A percentile compares a stretch with the other conserved stretches of the same genome.
phyloP scores from a whole-genome alignment of 345 rosid species.

The Acer yangbiense region DNA sequence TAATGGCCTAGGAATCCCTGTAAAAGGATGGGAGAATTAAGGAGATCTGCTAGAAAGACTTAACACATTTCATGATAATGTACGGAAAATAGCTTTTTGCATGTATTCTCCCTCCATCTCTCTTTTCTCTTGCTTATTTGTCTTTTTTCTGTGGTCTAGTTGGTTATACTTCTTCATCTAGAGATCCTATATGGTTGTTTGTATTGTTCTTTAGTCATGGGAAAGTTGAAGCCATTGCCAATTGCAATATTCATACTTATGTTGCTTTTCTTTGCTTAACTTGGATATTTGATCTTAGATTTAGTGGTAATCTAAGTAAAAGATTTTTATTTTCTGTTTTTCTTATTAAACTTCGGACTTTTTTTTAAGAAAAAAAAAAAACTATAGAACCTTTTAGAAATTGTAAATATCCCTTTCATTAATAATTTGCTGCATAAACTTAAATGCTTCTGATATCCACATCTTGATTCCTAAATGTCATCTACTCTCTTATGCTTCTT shows the following conservation, averaged over 20 bases:
- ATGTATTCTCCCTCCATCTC: too few relatives aligned
- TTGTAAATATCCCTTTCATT: not conserved
- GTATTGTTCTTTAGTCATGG: not conserved
- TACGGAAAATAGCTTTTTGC: not conserved
- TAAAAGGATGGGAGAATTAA: not conserved
- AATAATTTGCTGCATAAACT: not conserved
- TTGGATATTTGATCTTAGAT: not conserved
- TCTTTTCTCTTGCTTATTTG: not conserved
- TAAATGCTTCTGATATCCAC: not conserved
- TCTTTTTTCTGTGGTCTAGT: not conserved
- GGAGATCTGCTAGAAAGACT: not conserved
- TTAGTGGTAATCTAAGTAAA: not conserved
- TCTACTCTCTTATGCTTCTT: not conserved
- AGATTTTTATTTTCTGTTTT: too few relatives aligned
- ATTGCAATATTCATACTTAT: not conserved
- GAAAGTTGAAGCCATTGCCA: not conserved
- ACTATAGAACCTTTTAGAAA: too few relatives aligned
- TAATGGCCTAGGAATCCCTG: not conserved
- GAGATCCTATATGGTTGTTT: not conserved
- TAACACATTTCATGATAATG: not conserved
- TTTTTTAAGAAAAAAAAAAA: too few relatives aligned
- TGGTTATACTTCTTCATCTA: not conserved
- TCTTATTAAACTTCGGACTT: too few relatives aligned
- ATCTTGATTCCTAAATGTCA: not conserved
- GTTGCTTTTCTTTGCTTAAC: not conserved